Evolutionary conservation across 805 yeast genomes (phyloP).

Genomic region (Crinitomyces ghanaensis): DNA sequence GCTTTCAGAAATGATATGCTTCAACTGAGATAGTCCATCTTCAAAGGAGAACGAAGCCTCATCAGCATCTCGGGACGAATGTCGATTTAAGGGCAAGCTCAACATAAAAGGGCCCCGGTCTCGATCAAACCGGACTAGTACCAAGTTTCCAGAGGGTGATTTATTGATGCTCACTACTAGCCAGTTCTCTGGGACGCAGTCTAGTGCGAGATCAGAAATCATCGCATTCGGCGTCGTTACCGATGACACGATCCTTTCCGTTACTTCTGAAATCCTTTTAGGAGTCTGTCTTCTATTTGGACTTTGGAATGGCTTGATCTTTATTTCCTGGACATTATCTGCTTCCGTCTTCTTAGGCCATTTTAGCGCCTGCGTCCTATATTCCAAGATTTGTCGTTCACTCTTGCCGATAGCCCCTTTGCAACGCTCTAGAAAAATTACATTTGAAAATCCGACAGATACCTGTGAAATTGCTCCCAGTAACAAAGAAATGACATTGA

Average conservation of each 20-base stretch:
- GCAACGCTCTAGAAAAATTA: no score
- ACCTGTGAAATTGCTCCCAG: no score
- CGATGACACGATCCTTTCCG: not conserved
- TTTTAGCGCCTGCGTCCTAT: no score
- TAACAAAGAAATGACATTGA: no score
- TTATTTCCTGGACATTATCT: not conserved
- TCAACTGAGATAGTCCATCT: slow-evolving; percentile 37
- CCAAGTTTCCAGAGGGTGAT: slow-evolving; percentile 48
- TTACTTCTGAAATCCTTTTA: not conserved
- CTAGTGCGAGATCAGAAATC: slow-evolving; percentile 4
- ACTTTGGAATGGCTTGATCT: slow-evolving; percentile 1
- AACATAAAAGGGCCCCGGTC: slow-evolving; percentile 33
- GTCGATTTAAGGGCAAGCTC: slow-evolving; percentile 50
- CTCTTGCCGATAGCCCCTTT: no score
- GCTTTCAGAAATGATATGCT: slow-evolving; percentile 46
- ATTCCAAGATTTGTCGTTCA: no score
- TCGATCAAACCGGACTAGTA: slow-evolving; percentile 37
- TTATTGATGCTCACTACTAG: slow-evolving; percentile 48
- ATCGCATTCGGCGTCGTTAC: not conserved
- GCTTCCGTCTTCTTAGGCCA: no score
- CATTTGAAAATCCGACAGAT: no score
- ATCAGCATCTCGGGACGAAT: slow-evolving; percentile 34
- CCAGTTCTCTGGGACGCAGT: slow-evolving; percentile 41
- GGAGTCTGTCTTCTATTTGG: not conserved
- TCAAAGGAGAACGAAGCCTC: slow-evolving; percentile 32